Evolutionary conservation across 345 rosid genomes (phyloP).

Genomic region (Garcia nutans): DNA sequence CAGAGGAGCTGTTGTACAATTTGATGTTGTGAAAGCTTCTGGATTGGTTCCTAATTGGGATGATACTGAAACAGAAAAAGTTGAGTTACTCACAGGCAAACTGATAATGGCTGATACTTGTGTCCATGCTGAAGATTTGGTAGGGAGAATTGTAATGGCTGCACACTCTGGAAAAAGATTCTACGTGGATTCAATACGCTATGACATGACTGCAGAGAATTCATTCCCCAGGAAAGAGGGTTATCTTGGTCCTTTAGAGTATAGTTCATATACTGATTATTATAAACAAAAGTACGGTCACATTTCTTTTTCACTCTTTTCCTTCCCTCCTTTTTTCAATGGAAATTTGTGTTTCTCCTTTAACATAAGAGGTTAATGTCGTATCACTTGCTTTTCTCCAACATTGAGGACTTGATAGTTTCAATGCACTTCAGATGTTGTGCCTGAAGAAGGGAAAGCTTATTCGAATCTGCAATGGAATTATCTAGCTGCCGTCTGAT

Average conservation of each 20-base stretch:
- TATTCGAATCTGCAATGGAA: constrained; percentile 29
- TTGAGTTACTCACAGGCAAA: constrained; percentile 47
- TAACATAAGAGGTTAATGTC: not conserved
- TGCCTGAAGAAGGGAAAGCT: constrained; percentile 49
- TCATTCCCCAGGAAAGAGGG: constrained; percentile 99
- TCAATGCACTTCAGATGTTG: constrained; percentile 45
- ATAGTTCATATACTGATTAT: constrained; percentile 90
- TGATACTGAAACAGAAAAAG: constrained; percentile 38
- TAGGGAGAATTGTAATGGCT: constrained; percentile 88
- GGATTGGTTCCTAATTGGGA: constrained; percentile 78
- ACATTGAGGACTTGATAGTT: constrained; percentile 37
- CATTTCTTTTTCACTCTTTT: not conserved
- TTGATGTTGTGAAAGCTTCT: constrained; percentile 87
- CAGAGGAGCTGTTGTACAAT: constrained; percentile 96
- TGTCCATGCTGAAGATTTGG: constrained; percentile 51
- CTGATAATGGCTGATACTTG: constrained; percentile 84
- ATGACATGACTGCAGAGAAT: constrained; percentile 88
- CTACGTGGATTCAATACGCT: constrained; percentile 82
- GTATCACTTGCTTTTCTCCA: constrained; percentile 25
- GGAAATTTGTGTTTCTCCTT: not conserved
- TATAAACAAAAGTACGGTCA: constrained; percentile 83
- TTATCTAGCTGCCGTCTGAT: constrained; percentile 25
- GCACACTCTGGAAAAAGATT: constrained; percentile 99
- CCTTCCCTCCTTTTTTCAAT: not conserved
- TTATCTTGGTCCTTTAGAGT: constrained; percentile 95